Percentiles rank a stretch among this genome's conserved stretches.
These are phyloP conservation scores for Globisporangium carolinianum DNA, from an alignment of 352 stramenopile species.

Conservation along the genomic window DNA sequence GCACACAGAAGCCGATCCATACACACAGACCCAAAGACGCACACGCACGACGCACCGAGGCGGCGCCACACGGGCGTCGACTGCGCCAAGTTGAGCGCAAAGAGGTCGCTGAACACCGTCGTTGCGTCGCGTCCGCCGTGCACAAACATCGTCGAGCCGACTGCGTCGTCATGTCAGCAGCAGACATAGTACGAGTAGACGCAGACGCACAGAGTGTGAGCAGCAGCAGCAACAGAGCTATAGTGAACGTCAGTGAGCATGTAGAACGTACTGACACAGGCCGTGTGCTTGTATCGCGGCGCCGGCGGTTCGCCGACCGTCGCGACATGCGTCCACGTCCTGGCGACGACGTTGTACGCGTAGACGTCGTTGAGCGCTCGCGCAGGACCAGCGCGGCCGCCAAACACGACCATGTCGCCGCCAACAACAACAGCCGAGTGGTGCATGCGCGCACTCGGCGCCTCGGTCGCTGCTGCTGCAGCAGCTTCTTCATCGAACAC, in stretches of 20 bases:
- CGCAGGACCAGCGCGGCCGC: conserved; percentile 59
- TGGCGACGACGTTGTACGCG: conserved; percentile 39
- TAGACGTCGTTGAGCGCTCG: conserved; percentile 67
- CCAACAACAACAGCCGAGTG: conserved; percentile 53
- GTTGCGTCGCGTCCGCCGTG: conserved; percentile 61
- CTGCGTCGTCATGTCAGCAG: conserved; percentile 16
- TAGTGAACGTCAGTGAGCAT: neutral
- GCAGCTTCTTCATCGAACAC: conserved; percentile 13
- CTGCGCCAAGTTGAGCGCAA: conserved; percentile 45
- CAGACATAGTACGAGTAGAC: neutral
- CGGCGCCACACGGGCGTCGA: conserved; percentile 32
- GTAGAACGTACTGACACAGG: conserved; percentile 31
- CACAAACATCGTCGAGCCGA: conserved; percentile 63
- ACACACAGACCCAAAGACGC: neutral
- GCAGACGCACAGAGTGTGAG: neutral
- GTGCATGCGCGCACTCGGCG: conserved; percentile 58
- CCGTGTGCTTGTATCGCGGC: conserved; percentile 72
- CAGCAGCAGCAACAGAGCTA: neutral
- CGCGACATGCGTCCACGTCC: conserved; percentile 31
- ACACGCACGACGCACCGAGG: conserved; percentile 27
- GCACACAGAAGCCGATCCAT: neutral
- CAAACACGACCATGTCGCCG: conserved; percentile 72
- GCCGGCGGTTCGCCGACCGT: conserved; percentile 27
- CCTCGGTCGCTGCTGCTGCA: neutral
- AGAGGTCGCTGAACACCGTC: conserved; percentile 67